Evolutionary conservation across 2,329 filamentous ascomycete genomes (phyloP).

Genomic region (Hymenoscyphus albidus): DNA sequence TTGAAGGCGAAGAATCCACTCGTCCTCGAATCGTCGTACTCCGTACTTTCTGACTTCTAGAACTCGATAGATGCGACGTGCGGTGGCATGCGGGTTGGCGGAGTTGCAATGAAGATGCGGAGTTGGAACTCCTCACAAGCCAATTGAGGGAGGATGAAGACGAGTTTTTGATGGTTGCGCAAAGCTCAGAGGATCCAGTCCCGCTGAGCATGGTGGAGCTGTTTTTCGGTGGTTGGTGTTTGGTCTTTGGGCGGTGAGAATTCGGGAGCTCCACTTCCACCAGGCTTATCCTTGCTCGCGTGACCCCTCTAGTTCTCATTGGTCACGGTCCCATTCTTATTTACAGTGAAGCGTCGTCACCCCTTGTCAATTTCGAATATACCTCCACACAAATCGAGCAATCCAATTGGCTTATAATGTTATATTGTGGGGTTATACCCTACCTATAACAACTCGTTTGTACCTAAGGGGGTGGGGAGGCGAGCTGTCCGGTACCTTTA

Average conservation of each 20-base stretch:
- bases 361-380: no score
- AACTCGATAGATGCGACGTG: background rate
- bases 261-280: background rate
- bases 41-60: background rate
- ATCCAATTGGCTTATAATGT: no score
- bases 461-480: no score
- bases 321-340: background rate
- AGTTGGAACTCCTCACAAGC: background rate
- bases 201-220: background rate
- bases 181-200: background rate
- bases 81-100: background rate
- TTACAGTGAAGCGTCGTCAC: background rate
- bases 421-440: no score
- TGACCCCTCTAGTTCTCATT: background rate
- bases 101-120: background rate
- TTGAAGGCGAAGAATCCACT: background rate
- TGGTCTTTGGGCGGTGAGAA: constrained; percentile 2
- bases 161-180: background rate
- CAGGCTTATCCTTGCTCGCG: background rate
- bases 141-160: background rate
- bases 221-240: constrained; percentile 7
- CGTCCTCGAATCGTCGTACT: background rate
- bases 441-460: no score
- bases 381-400: no score
- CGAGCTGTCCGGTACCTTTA: no score